These are phyloP conservation scores for Solanum hybrid DNA, from an alignment of 305 asterid species.

Conservation along the genomic window DNA sequence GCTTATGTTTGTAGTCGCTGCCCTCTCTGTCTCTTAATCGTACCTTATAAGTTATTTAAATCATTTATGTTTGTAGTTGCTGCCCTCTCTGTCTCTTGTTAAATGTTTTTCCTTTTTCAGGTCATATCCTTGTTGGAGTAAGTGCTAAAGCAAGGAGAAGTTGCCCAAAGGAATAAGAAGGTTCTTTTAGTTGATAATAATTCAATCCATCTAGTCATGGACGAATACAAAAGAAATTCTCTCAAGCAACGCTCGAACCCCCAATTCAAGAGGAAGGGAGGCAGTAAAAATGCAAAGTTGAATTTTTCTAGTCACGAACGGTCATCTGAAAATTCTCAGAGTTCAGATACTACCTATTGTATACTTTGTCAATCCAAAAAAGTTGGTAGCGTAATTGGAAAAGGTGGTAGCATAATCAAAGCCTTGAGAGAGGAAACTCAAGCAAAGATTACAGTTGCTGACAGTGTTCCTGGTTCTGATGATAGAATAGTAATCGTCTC, in stretches of 20 bases:
- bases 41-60: background rate
- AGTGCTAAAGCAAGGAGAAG: background rate
- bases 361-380: constrained; percentile 62
- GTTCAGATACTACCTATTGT: constrained; percentile 48
- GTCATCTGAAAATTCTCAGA: constrained; percentile 30
- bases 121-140: constrained; percentile 1
- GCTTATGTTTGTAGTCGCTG: background rate
- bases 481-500: constrained; percentile 55
- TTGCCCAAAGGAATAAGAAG: background rate
- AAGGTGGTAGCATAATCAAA: constrained; percentile 70
- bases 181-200: background rate
- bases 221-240: constrained; percentile 37
- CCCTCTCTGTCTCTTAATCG: background rate
- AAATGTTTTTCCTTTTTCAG: constrained; percentile 3
- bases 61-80: background rate
- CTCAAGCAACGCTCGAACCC: constrained; percentile 38
- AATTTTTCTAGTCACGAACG: constrained; percentile 27
- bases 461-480: constrained; percentile 61
- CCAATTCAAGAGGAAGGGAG: constrained; percentile 52
- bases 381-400: constrained; percentile 82
- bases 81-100: background rate
- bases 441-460: constrained; percentile 75
- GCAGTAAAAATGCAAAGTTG: constrained; percentile 41
- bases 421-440: constrained; percentile 74
- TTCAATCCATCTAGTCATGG: constrained; percentile 33